Conservation (phyloP, 164 flowering plant genomes). For the Tinospora cordifolia region DNA sequence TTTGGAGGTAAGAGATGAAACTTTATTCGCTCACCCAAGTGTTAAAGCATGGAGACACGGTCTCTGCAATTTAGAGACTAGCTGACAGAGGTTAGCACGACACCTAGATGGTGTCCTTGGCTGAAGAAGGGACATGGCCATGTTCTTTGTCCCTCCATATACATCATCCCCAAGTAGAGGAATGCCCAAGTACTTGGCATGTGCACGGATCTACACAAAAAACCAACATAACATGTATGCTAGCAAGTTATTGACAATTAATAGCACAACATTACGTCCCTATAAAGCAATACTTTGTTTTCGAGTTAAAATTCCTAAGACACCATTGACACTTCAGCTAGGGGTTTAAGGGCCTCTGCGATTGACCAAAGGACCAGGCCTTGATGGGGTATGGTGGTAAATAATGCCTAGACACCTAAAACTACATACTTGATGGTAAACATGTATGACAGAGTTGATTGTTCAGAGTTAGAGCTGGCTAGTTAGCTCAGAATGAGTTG, state of each 20-base stretch:
- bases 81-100: constrained; percentile 34
- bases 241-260: too few species aligned
- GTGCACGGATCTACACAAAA: constrained; percentile 70
- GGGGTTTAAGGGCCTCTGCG: too few species aligned
- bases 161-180: constrained; percentile 92
- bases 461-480: not conserved
- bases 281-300: too few species aligned
- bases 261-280: too few species aligned
- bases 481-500: too few species aligned
- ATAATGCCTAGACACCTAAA: too few species aligned
- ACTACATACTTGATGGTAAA: not conserved
- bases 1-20: not conserved
- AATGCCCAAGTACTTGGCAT: constrained; percentile 77
- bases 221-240: not conserved
- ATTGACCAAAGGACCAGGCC: too few species aligned
- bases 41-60: constrained; percentile 90
- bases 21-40: constrained; percentile 56
- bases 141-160: constrained; percentile 80
- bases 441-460: not conserved
- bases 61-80: constrained; percentile 56
- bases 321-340: not conserved
- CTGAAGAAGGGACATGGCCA: constrained; percentile 70
- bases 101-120: constrained; percentile 34
- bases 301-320: not conserved
- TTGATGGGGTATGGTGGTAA: too few species aligned